Base-by-base conservation (phyloP, 768 basidiomycete species). In the Pisolithus sp. region DNA sequence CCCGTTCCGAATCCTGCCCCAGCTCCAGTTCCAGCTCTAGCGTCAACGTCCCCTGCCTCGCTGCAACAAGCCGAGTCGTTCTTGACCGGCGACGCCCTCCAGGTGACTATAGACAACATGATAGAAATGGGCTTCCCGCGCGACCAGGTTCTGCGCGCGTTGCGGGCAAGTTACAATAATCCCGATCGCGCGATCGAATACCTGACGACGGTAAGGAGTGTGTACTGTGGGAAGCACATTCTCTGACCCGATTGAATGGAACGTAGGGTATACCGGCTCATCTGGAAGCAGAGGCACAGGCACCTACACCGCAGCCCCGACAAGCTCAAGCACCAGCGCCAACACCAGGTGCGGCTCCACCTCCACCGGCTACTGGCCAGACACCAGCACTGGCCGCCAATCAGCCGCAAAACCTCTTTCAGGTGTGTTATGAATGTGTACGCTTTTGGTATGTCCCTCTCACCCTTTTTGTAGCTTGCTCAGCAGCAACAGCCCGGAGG, bases 181-280 rank as follows among this genome's bases (percentile, higher is more conserved):
- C 89, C 96, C 7, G 93, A 98, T 60, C 81, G 96, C 28, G 96
- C 96, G 7, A 95, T 93, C n/a, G 96, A 99, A 68, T 99, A 99
- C 69, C 73, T 99, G 50, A 86, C 98, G 81, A 95, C 65, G 54
- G 95, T 94, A 59, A 58, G 86, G 72, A 12, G 12, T 18, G 26
- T 49, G 39, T 9, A 45, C 57, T 44, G 38, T 43, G 20, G 43
- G 15, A 8, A 15, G 34, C 46, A 50, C 50, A 47, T 34, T n/a
- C 37, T 18, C 36, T 46, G 21, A 37, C n/a, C 31, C 51, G 37
- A 45, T 28, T 34, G n/a, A 57, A 55, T 52, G 51, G 50, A 24
- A 21, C 20, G 28, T 51, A 93, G 91, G 93, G 90, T 39, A 92
- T 93, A 56, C 89, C 93, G 4, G 73, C 78, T 31, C 82, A 83